Evolutionary conservation across 345 rosid genomes (phyloP).

Genomic region (Euphorbia peplus): DNA sequence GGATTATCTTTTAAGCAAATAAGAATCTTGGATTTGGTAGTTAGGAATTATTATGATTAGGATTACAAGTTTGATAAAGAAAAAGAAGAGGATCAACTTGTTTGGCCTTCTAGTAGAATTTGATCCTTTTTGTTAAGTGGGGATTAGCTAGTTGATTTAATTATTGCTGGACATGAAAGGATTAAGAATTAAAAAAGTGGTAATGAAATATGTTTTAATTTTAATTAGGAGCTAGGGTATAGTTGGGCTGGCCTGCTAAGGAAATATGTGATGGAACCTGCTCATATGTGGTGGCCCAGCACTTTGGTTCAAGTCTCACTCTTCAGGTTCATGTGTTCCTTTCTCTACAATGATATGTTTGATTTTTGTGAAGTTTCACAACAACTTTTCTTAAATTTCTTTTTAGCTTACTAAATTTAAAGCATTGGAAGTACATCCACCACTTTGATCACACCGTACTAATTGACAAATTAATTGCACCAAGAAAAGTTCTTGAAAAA

Average conservation of each 20-base stretch:
- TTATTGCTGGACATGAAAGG: not conserved
- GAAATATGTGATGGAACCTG: constrained; percentile 91
- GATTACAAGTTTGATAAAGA: not conserved
- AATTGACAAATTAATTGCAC: too few relatives aligned
- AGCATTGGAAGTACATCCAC: too few relatives aligned
- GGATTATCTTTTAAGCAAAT: not conserved
- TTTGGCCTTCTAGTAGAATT: too few relatives aligned
- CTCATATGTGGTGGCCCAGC: constrained; percentile 97
- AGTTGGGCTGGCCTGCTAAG: constrained; percentile 93
- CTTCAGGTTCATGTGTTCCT: constrained; percentile 47
- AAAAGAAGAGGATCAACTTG: not conserved
- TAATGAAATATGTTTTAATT: too few relatives aligned
- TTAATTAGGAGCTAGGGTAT: constrained; percentile 68
- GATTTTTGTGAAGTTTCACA: not conserved
- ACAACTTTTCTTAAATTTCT: too few relatives aligned
- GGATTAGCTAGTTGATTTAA: too few relatives aligned
- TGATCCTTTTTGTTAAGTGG: not conserved
- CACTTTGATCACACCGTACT: too few relatives aligned
- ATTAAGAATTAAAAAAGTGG: not conserved
- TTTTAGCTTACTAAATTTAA: too few relatives aligned
- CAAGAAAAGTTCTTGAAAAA: too few relatives aligned
- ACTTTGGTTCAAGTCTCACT: constrained; percentile 84
- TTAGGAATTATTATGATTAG: not conserved
- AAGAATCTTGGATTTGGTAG: not conserved
- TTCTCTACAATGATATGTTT: too few relatives aligned